Evolutionary conservation across 768 basidiomycete species (phyloP), one percentile per base, ranked within the genome.

Genomic region (Phylloporus scabripes): DNA sequence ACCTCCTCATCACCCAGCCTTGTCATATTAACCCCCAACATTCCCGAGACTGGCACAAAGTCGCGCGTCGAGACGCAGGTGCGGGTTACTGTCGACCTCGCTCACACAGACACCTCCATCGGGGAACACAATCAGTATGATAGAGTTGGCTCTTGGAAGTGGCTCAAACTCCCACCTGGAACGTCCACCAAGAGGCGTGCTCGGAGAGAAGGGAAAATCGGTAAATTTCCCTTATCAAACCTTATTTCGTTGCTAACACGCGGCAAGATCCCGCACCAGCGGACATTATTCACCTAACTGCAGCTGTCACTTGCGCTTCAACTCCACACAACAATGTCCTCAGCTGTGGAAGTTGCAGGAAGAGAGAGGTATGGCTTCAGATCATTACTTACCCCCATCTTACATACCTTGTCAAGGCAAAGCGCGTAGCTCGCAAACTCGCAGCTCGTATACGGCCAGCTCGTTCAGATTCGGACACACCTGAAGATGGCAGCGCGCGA

Each of bases 51-150:
- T 38, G 92, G 92, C 21, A 84, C 92, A 12, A 94, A 95, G 68
- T 92, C 88, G 41, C 81, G 92, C 29, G 92, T 95, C n/a, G 92
- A 95, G 66, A 95, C 92, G 3, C 92, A 95, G 73, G 83, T 95
- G 42, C 83, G 92, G 61, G 80, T 94, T 34, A 80, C 84, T 3
- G 74, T 95, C 33, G 87, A 92, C 61, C 73, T 91, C 42, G 85
- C 85, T 5, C 80, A 85, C 58, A 74, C 82, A 20, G 82, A 76
- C 58, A 64, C 72, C 5, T 79, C 83, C 5, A 75, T 79, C 1
- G 73, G 74, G 7, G 80, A 87, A 54, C 78, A 79, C 6, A 65
- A 67, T 60, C 81, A 79, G 55, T 90, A 90, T 57, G 83, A 88
- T 58, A 79, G 82, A 33, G 79, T 95, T 14, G 92, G 89, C n/a